Conservation (phyloP, 2,329 filamentous ascomycete species). For the Penicillium sp. region DNA sequence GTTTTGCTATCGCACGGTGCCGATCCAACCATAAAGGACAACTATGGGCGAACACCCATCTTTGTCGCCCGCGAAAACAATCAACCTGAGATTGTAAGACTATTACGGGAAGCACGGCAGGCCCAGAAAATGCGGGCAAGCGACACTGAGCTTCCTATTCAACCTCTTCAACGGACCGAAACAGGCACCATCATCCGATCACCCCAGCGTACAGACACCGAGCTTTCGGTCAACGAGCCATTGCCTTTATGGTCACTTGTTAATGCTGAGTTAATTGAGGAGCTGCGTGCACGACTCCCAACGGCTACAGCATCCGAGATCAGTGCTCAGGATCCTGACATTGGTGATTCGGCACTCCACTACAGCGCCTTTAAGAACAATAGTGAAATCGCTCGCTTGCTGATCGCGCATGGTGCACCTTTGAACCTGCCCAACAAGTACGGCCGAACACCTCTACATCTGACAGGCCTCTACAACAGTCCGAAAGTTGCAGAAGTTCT, state of each 20-base stretch:
- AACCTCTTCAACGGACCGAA: slow-evolving; percentile 1
- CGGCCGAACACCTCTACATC: slow-evolving; percentile 8
- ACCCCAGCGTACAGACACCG: slow-evolving; percentile 1
- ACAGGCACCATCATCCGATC: slow-evolving; percentile 4
- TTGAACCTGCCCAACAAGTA: slow-evolving; percentile 2
- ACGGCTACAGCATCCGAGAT: background rate
- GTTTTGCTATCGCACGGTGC: slow-evolving; percentile 2
- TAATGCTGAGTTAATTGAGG: slow-evolving; percentile 5
- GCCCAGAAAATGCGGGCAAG: background rate
- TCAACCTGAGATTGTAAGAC: background rate
- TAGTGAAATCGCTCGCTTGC: slow-evolving; percentile 2
- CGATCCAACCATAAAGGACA: slow-evolving; percentile 5
- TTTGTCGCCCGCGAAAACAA: slow-evolving; percentile 6
- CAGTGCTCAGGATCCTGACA: slow-evolving; percentile 8
- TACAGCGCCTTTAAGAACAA: slow-evolving; percentile 5
- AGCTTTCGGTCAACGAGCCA: background rate
- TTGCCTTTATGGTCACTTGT: slow-evolving; percentile 2
- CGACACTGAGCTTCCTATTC: background rate
- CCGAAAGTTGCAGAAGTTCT: slow-evolving; percentile 1
- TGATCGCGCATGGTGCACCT: slow-evolving; percentile 1
- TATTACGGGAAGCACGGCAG: background rate
- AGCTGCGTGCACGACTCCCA: background rate
- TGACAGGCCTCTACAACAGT: background rate
- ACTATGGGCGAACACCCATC: slow-evolving; percentile 8
- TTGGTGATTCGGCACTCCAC: slow-evolving; percentile 8